Base-by-base conservation (phyloP, 805 yeast species). In the Saccharomycopsis microspora region DNA sequence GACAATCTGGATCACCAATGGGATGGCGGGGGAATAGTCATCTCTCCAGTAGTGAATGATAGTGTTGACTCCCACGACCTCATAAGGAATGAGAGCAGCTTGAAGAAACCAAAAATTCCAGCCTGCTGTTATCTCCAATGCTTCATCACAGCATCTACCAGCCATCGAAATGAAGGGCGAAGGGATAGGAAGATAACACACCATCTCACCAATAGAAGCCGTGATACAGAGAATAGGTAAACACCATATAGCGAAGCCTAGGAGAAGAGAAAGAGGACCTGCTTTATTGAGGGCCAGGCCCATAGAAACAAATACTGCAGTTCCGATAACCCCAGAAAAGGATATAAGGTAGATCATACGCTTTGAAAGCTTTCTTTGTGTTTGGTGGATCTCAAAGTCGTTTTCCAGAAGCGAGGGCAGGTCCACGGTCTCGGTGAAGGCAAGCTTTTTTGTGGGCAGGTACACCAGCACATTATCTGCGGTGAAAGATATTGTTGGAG, bases 321-420 rank as follows among this genome's bases (percentile, higher is more conserved):
- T 81, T 38, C 94, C 94, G 54, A 85, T 82, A 38, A 86, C 81
- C 45, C 90, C 93, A 19, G 90, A 87, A 29, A 85, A 80, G 8
- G 86, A 83, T 52, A 85, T 78, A 46, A 85, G 69, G 57, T 84
- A 87, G 30, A 85, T 78, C 64, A 87, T 95, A 50, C 95, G 68
- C 40, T 46, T 45, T n/a, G 50, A 46, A 8, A 49, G 45, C 29
- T 35, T 36, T 6, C 52, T 42, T 37, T 49, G 52, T 10, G 52
- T 49, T 34, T 44, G 42, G 32, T 45, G 36, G 27, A 30, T 30
- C 11, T 43, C 47, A 4, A 30, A 42, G 32, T 6, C 39, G 8
- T 34, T 34, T n/a, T 34, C n/a, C n/a, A 9, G 10, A 8, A 34
- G 10, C 36, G 44, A 36, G 9, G 44, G 44, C 11, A 41, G 28